Percentiles rank a stretch among this genome's conserved stretches.
These are phyloP conservation scores for Mycena epipterygia DNA, from an alignment of 768 basidiomycete species.

Conservation along the genomic window DNA sequence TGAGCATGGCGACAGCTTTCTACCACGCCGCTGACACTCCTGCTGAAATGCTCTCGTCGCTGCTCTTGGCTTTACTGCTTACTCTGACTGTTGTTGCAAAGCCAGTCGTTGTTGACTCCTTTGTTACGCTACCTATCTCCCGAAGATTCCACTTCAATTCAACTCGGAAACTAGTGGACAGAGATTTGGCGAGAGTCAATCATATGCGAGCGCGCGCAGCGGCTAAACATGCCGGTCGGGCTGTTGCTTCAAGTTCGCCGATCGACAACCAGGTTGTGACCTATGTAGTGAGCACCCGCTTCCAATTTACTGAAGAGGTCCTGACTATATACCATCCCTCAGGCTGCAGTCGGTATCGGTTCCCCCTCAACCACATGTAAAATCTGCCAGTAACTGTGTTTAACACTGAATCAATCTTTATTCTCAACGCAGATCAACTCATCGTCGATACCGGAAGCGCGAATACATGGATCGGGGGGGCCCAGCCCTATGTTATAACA, in stretches of 20 bases:
- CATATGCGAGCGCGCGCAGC: neutral
- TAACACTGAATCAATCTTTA: neutral
- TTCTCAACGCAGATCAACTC: conserved; percentile 25
- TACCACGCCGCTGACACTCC: neutral
- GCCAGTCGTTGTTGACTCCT: conserved; percentile 10
- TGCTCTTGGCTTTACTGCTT: neutral
- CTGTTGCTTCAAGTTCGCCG: neutral
- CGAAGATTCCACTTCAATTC: conserved; percentile 8
- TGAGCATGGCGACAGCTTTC: too few relatives aligned
- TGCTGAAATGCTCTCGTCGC: neutral
- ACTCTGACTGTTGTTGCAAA: neutral
- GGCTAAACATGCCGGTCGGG: neutral
- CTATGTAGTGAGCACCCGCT: conserved; percentile 1
- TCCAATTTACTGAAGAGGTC: too few relatives aligned
- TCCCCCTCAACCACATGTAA: conserved; percentile 19
- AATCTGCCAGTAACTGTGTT: neutral
- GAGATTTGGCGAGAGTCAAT: neutral
- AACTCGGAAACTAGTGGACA: neutral
- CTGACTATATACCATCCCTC: too few relatives aligned
- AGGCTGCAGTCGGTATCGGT: conserved; percentile 10
- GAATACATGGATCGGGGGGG: conserved; percentile 69
- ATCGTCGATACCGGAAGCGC: conserved; percentile 52
- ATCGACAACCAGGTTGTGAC: conserved; percentile 9
- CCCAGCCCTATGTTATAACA: conserved; percentile 37
- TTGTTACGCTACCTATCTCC: conserved; percentile 16